Base-by-base conservation (phyloP, 345 rosid species). In the Salix brachista region DNA sequence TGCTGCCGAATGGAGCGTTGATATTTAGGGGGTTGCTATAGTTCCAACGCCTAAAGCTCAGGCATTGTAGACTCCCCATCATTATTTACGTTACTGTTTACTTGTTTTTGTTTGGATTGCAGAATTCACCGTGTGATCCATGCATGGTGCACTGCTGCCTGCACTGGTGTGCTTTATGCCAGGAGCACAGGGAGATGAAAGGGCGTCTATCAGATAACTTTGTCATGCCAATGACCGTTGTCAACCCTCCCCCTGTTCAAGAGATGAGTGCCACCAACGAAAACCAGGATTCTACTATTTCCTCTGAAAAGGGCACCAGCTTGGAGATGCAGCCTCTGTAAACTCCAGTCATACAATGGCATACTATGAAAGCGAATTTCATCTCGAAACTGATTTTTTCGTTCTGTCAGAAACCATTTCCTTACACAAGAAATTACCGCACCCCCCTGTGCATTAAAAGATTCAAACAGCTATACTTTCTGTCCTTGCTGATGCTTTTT, bases 221-320 rank as follows among this genome's bases (percentile, higher is more conserved):
- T 34, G 91, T 85, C 50, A 88, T 91, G 94, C 96, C 98, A 12
- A 93, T 91, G 96, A 89, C 99, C 5, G 77, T 96, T 1, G 90
- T 96, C 84, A 91, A 91, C 72, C 94, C 99, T 44, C 96, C 99
- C 19, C 94, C 90, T 7, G 88, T 89, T 82, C 99, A 93, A 76
- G 92, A 93, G 85, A 93, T 93, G 98, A 89, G 75, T 73, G 79
- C 94, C 36, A 81, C 84, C 32, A 44, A 6, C 23, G 91, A 87
- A 75, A 80, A 74, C 83, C 84, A 62, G 66, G 82, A 85, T 39
- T 56, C 87, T 1, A 30, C 84, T 25, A 80, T 90, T 50, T 67
- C 89, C 39, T 60, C 89, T 41, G 84, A 85, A 50, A 80, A 84
- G 72, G 78, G 82, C 72, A 82, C 89, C 75, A 79, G 69, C 75